phyloP scores from a whole-genome alignment of 208 protist genomes.

The Crithidia sp. region DNA sequence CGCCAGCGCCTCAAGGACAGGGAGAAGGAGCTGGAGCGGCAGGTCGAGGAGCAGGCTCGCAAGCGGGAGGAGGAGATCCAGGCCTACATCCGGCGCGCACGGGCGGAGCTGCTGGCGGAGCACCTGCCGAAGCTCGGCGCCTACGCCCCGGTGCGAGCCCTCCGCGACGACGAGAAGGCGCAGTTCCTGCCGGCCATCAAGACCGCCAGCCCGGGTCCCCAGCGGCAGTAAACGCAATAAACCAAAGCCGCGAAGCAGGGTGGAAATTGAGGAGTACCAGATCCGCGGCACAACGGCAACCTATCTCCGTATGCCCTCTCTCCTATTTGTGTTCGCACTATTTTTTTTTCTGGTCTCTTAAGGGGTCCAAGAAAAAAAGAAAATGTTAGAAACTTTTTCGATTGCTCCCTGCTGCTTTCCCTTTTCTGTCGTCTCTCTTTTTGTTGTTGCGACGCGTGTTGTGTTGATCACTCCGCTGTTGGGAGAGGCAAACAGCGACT shows the following conservation, averaged over 20 bases:
- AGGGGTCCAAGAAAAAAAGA: too few relatives aligned
- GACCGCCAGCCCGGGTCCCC: background rate
- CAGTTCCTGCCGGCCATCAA: constrained; percentile 36
- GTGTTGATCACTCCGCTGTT: too few relatives aligned
- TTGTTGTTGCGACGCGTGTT: too few relatives aligned
- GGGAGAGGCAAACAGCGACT: too few relatives aligned
- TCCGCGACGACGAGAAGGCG: constrained; percentile 70
- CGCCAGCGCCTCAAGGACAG: constrained; percentile 71
- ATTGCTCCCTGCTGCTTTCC: too few relatives aligned
- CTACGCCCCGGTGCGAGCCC: constrained; percentile 60
- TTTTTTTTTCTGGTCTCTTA: too few relatives aligned
- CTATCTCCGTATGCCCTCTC: too few relatives aligned
- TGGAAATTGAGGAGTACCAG: background rate
- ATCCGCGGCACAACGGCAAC: background rate
- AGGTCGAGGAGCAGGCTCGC: constrained; percentile 63
- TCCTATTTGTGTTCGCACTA: too few relatives aligned
- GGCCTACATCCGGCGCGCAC: constrained; percentile 85
- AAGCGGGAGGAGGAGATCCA: constrained; percentile 71
- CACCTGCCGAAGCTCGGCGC: constrained; percentile 75
- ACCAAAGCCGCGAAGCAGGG: background rate
- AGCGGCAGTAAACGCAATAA: background rate
- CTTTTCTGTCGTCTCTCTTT: too few relatives aligned
- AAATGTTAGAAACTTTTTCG: too few relatives aligned
- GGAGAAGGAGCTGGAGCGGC: constrained; percentile 64
- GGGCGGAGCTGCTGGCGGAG: constrained; percentile 72